Evolutionary conservation across 192 early-diverging fungal species (phyloP).

Genomic region (Podila clonocystis): DNA sequence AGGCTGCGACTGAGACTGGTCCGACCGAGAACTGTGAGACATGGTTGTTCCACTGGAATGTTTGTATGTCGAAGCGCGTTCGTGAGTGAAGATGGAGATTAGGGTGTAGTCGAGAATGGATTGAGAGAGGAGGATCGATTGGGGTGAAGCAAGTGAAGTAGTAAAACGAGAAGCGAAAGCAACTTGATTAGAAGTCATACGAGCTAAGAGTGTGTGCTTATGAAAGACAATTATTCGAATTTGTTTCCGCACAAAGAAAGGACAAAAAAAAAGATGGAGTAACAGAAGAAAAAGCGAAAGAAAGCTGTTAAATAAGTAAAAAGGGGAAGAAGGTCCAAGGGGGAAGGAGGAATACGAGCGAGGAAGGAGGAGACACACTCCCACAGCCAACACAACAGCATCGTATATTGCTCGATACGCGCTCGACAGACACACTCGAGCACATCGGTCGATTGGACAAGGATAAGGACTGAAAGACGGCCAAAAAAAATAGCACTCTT

Average conservation of each 20-base stretch:
- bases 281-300: not conserved
- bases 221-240: not conserved
- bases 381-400: not conserved
- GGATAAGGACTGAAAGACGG: too few species aligned
- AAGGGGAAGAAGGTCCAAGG: not conserved
- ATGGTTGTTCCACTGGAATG: constrained; percentile 1
- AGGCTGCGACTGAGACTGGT: constrained; percentile 18
- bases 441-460: not conserved
- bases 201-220: not conserved
- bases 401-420: not conserved
- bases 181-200: not conserved
- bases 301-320: not conserved
- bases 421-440: not conserved
- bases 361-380: not conserved
- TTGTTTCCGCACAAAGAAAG: not conserved
- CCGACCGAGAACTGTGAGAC: constrained; percentile 38
- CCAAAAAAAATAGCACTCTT: too few species aligned
- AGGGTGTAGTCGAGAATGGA: not conserved
- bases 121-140: not conserved
- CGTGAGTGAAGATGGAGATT: not conserved
- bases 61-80: not conserved
- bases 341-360: not conserved
- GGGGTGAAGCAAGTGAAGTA: not conserved
- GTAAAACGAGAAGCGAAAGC: not conserved
- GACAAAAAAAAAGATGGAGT: not conserved